Evolutionary conservation across 192 early-diverging fungal species (phyloP).

Genomic region (Mortierella alpina): DNA sequence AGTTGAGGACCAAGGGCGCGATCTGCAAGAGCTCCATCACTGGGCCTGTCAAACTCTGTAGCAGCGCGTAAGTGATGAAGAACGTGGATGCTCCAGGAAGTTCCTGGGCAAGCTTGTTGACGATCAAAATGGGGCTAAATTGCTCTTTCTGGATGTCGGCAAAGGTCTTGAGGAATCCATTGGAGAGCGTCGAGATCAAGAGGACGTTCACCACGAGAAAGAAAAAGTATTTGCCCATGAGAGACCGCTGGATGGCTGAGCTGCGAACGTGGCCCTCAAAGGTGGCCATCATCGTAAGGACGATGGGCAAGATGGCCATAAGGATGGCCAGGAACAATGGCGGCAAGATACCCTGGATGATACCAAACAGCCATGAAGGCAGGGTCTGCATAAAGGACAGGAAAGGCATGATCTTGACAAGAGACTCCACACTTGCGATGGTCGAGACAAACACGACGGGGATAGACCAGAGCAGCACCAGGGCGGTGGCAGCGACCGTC

Average conservation of each 20-base stretch:
- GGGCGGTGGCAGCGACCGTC: slow-evolving; percentile 57
- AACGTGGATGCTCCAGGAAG: slow-evolving; percentile 83
- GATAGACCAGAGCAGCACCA: slow-evolving; percentile 80
- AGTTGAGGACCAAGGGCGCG: slow-evolving; percentile 72
- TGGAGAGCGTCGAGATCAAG: slow-evolving; percentile 77
- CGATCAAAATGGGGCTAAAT: slow-evolving; percentile 30
- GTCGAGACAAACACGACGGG: slow-evolving; percentile 56
- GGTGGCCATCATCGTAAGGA: slow-evolving; percentile 66
- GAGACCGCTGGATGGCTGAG: slow-evolving; percentile 17
- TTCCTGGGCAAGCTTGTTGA: slow-evolving; percentile 62
- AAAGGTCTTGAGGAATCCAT: slow-evolving; percentile 62
- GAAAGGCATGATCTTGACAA: slow-evolving; percentile 24
- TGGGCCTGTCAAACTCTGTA: slow-evolving; percentile 71
- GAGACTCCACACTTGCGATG: slow-evolving; percentile 26
- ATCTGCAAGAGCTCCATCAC: slow-evolving; percentile 77
- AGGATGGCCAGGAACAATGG: slow-evolving; percentile 77
- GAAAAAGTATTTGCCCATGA: slow-evolving; percentile 74
- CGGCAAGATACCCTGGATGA: slow-evolving; percentile 80
- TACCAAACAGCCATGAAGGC: slow-evolving; percentile 49
- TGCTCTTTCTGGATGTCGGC: background rate
- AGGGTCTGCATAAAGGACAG: slow-evolving; percentile 47
- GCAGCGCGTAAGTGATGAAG: slow-evolving; percentile 87
- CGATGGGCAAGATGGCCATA: slow-evolving; percentile 73
- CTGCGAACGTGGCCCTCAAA: slow-evolving; percentile 38
- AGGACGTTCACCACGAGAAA: slow-evolving; percentile 88